A percentile compares a stretch with the other conserved stretches of the same genome.
Conservation (phyloP, 129 eudicot genomes). For the Silybum marianum region DNA sequence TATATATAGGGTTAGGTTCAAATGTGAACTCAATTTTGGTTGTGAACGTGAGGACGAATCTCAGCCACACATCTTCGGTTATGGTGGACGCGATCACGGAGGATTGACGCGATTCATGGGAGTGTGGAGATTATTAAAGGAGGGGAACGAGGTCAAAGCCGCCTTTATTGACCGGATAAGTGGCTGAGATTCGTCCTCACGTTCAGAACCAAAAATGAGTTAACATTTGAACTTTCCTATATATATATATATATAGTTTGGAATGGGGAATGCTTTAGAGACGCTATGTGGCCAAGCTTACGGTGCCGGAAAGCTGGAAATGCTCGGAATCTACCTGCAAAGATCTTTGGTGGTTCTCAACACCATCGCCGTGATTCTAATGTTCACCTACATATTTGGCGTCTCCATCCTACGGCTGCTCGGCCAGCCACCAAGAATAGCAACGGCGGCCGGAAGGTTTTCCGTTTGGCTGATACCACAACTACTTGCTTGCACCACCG, state of each 20-base stretch:
- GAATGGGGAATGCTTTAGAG: slow-evolving; percentile 69
- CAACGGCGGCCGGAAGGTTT: slow-evolving; percentile 48
- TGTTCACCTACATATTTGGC: slow-evolving; percentile 45
- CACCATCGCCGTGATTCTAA: slow-evolving; percentile 34
- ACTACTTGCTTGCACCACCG: slow-evolving; percentile 59
- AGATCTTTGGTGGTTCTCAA: slow-evolving; percentile 65
- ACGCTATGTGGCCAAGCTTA: slow-evolving; percentile 84
- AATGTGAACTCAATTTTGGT: too few species aligned
- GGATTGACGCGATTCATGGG: too few species aligned
- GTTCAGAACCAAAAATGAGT: too few species aligned
- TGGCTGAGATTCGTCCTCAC: too few species aligned
- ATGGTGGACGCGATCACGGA: too few species aligned
- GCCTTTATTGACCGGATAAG: too few species aligned
- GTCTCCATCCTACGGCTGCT: slow-evolving; percentile 37
- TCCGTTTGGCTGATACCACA: slow-evolving; percentile 70
- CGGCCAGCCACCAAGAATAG: slow-evolving; percentile 52
- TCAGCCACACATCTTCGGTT: too few species aligned
- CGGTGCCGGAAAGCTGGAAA: slow-evolving; percentile 60
- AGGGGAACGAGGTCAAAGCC: too few species aligned
- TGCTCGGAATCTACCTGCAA: slow-evolving; percentile 78
- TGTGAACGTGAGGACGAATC: too few species aligned
- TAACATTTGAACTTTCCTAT: too few species aligned
- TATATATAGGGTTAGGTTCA: too few species aligned
- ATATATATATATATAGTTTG: slow-evolving; percentile 31
- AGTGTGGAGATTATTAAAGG: too few species aligned